Percentiles rank a stretch among this genome's conserved stretches.
Conservation (phyloP, 495 filamentous ascomycete genomes). For the Aspergillus asperescens region DNA sequence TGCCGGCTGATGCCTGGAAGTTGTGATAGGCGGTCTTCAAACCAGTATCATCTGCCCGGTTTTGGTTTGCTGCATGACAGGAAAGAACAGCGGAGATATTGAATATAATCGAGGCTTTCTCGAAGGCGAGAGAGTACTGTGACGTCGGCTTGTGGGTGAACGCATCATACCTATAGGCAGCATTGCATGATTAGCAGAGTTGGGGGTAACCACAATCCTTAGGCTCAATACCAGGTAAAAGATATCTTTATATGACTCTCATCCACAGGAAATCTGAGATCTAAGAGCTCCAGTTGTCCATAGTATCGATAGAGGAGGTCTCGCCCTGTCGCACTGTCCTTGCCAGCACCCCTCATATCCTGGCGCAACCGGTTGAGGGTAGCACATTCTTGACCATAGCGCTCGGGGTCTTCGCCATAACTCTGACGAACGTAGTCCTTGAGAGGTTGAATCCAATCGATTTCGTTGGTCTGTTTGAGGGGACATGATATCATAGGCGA, state of each 20-base stretch:
- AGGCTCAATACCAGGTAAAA: slow-evolving; percentile 77
- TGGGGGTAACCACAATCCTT: background rate
- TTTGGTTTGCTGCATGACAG: slow-evolving; percentile 90
- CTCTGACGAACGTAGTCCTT: slow-evolving; percentile 90
- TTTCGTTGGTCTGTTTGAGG: slow-evolving; percentile 97
- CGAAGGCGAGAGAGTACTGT: slow-evolving; percentile 93
- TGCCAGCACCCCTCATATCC: slow-evolving; percentile 97
- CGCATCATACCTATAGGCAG: slow-evolving; percentile 76
- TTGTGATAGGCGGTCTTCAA: slow-evolving; percentile 97
- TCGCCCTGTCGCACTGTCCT: slow-evolving; percentile 89
- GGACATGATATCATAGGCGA: slow-evolving; percentile 90
- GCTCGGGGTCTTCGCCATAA: slow-evolving; percentile 94
- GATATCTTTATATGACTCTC: slow-evolving; percentile 98
- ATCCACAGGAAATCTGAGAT: slow-evolving; percentile 93
- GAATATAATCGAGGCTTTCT: slow-evolving; percentile 99
- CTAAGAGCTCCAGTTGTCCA: slow-evolving; percentile 89
- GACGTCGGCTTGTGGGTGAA: slow-evolving; percentile 95
- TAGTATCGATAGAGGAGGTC: slow-evolving; percentile 97
- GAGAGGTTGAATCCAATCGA: slow-evolving; percentile 93
- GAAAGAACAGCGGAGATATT: slow-evolving; percentile 97
- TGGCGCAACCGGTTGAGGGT: slow-evolving; percentile 95
- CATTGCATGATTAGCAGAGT: slow-evolving; percentile 8
- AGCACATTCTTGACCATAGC: slow-evolving; percentile 88
- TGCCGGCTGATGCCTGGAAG: slow-evolving; percentile 94
- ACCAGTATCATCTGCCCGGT: slow-evolving; percentile 83